phyloP scores from a whole-genome alignment of 1,284 basidiomycete genomes.

The Sanguinoderma infundibulare region DNA sequence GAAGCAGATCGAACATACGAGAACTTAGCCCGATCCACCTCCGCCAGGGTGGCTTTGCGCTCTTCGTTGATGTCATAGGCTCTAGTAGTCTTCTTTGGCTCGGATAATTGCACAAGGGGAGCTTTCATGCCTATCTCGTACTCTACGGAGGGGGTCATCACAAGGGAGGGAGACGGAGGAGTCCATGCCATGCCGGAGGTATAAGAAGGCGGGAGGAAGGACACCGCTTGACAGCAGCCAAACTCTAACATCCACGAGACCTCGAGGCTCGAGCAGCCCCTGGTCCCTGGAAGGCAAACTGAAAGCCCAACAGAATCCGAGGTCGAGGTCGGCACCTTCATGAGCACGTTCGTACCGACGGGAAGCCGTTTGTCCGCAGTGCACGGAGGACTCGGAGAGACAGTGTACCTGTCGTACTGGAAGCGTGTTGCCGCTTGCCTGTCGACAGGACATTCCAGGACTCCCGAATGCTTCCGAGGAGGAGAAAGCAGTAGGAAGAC shows the following conservation, averaged over 20 bases:
- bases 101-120: constrained; percentile 16
- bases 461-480: background rate
- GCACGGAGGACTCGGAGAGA: background rate
- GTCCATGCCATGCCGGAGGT: constrained; percentile 4
- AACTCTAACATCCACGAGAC: constrained; percentile 15
- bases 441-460: no score
- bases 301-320: background rate
- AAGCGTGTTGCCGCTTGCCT: background rate
- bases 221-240: background rate
- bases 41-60: constrained; percentile 51
- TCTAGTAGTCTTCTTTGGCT: constrained; percentile 6
- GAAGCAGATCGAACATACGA: constrained; percentile 37
- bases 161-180: background rate
- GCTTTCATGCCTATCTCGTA: constrained; percentile 23
- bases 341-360: constrained; percentile 31
- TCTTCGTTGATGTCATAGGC: constrained; percentile 39
- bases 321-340: constrained; percentile 18
- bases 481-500: background rate
- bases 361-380: background rate
- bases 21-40: constrained; percentile 61
- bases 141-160: constrained; percentile 12
- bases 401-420: background rate
- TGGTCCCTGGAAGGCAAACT: constrained; percentile 18
- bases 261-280: constrained; percentile 6
- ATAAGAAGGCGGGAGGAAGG: constrained; percentile 4